Conservation (phyloP, 305 asterid genomes). For the Fraxinus platypoda region DNA sequence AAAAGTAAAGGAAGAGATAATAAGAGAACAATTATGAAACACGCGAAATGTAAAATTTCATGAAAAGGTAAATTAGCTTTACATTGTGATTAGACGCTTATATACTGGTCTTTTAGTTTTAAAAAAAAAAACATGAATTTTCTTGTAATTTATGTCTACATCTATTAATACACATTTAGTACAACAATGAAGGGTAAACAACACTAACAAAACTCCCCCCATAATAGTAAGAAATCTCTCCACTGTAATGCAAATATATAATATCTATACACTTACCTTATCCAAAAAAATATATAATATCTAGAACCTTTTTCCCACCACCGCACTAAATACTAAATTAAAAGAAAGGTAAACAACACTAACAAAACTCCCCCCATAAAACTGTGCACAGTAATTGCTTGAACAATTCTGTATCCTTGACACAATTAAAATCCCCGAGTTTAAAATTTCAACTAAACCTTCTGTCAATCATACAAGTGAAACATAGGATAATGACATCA, state of each 20-base stretch:
- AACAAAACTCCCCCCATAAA: neutral
- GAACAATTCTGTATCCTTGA: neutral
- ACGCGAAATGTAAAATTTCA: neutral
- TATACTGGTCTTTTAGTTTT: neutral
- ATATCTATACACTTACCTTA: too few species aligned
- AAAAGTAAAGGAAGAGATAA: neutral
- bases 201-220: too few species aligned
- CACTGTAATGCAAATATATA: neutral
- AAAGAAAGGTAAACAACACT: neutral
- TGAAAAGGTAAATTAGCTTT: neutral
- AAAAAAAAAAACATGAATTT: neutral
- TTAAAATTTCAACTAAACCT: neutral
- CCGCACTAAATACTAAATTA: neutral
- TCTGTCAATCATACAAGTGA: neutral
- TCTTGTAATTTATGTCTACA: neutral
- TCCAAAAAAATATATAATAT: neutral
- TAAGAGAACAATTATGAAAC: neutral
- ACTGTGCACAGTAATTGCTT: neutral
- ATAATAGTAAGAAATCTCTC: neutral
- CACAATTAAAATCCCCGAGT: too few species aligned
- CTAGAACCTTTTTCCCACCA: neutral
- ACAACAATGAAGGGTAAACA: neutral
- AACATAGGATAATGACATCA: neutral
- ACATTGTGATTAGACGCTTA: neutral
- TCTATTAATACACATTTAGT: neutral